Evolutionary conservation across 257 asterid genomes (phyloP).

Genomic region (Salvia rosmarinus): DNA sequence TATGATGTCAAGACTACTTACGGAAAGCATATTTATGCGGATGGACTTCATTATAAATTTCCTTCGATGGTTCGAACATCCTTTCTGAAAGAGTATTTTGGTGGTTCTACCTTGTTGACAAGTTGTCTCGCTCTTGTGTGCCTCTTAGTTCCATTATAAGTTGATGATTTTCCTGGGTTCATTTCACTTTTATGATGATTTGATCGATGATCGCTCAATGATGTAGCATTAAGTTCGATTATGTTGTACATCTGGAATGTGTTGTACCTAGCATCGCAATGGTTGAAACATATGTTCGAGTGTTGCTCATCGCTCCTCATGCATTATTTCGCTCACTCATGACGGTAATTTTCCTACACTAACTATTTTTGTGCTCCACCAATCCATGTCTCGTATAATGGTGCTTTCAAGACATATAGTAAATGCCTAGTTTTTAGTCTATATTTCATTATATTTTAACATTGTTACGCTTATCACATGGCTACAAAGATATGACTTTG

Average conservation of each 20-base stretch:
- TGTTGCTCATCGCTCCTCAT: constrained; percentile 89
- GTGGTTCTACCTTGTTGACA: background rate
- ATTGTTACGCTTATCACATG: constrained; percentile 5
- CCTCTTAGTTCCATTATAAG: constrained; percentile 17
- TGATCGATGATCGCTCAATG: constrained; percentile 8
- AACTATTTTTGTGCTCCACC: constrained; percentile 19
- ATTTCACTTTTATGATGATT: constrained; percentile 16
- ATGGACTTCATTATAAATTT: constrained; percentile 13
- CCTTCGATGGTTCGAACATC: background rate
- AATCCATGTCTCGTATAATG: constrained; percentile 8
- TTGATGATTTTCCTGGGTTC: constrained; percentile 13
- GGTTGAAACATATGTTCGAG: constrained; percentile 95
- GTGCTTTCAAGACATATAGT: constrained; percentile 25
- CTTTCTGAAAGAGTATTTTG: constrained; percentile 12
- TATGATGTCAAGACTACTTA: constrained; percentile 18
- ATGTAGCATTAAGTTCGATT: constrained; percentile 31
- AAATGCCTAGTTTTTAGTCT: background rate
- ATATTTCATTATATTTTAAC: background rate
- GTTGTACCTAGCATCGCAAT: constrained; percentile 93
- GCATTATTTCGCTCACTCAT: constrained; percentile 86
- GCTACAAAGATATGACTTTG: background rate
- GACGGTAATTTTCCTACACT: constrained; percentile 54
- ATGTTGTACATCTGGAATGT: constrained; percentile 51
- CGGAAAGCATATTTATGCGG: constrained; percentile 32
- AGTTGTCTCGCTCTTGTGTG: constrained; percentile 6